Base-by-base conservation (phyloP, 148 eudicot species). In the Cornus controversa region DNA sequence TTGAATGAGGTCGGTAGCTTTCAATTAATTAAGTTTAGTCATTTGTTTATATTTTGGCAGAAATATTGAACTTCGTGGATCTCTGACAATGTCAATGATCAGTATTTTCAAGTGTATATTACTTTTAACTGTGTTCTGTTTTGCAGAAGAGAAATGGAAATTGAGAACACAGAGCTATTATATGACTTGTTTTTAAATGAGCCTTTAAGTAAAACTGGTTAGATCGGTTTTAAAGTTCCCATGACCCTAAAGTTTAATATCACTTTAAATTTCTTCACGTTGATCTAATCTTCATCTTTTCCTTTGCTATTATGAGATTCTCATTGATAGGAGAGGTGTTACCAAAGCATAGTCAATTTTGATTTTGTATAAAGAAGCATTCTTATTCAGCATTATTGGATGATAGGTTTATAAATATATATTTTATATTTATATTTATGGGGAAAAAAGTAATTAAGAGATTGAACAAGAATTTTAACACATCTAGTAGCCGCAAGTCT, bases 1-100 rank as follows among this genome's bases (percentile, higher is more conserved):
- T 80, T 88, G 85, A 88, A 88, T 82, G 91, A 88, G 89, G 91
- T n/a, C n/a, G n/a, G n/a, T 88, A 69, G 72, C 26, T 71, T 34
- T 68, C 31, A n/a, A 28, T 47, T 25, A 69, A 27, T 14, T 34
- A 29, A 74, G 26, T 24, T 16, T 64, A 16, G 34, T 24, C 9
- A 18, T 54, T 15, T n/a, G 54, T 7, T 27, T 14, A 15, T 29
- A 25, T 7, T 10, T 23, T 50, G 10, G 3, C 5, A 28, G 24
- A 70, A n/a, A 27, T 58, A 66, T 60, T 78, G 76, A 65, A 54
- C 76, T 45, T n/a, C 3, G 2, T 22, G 28, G 31, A 34, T 22
- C 62, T 31, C 8, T 34, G 31, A 28, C 14, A 36, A 62, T 62
- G n/a, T 23, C 50, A 0, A 5, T 16, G 57, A 50, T 50, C 18